Evolutionary conservation across 129 eudicot genomes (phyloP).

Genomic region (Apium graveolens): DNA sequence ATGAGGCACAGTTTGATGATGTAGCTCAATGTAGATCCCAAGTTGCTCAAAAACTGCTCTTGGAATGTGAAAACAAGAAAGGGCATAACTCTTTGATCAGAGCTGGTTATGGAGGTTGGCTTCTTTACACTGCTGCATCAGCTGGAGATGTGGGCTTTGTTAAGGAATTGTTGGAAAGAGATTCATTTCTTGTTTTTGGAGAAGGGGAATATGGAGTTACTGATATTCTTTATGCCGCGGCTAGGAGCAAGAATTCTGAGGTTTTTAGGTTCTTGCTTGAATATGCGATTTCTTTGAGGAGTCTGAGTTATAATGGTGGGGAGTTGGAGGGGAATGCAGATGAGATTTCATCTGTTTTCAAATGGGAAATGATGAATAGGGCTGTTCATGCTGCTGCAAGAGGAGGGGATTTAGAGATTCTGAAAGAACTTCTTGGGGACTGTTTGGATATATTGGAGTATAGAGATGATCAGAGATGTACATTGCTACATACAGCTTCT

Average conservation of each 20-base stretch:
- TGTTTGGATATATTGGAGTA: slow-evolving; percentile 56
- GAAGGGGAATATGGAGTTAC: slow-evolving; percentile 91
- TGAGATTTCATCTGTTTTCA: slow-evolving; percentile 30
- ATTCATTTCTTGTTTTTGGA: slow-evolving; percentile 69
- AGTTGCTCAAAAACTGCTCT: slow-evolving; percentile 59
- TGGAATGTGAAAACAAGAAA: slow-evolving; percentile 47
- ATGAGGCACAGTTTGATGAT: slow-evolving; percentile 42
- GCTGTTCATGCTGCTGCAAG: slow-evolving; percentile 87
- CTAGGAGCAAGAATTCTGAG: slow-evolving; percentile 71
- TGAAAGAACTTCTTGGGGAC: slow-evolving; percentile 51
- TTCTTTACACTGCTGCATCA: slow-evolving; percentile 88
- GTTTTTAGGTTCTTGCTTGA: slow-evolving; percentile 63
- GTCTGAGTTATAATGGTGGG: slow-evolving; percentile 2
- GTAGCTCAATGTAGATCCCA: slow-evolving; percentile 61
- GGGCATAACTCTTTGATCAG: slow-evolving; percentile 59
- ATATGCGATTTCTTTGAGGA: slow-evolving; percentile 27
- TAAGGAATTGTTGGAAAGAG: slow-evolving; percentile 45
- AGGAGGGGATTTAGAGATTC: slow-evolving; percentile 74
- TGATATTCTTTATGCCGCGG: slow-evolving; percentile 85
- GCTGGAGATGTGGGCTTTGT: slow-evolving; percentile 90
- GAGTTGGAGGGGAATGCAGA: slow-evolving; percentile 4
- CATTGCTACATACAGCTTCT: slow-evolving; percentile 75
- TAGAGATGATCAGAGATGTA: slow-evolving; percentile 71
- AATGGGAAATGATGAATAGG: slow-evolving; percentile 57
- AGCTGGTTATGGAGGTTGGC: slow-evolving; percentile 99